These are phyloP conservation scores for Zangia roseola DNA, from an alignment of 768 basidiomycete genomes.

Conservation along the genomic window DNA sequence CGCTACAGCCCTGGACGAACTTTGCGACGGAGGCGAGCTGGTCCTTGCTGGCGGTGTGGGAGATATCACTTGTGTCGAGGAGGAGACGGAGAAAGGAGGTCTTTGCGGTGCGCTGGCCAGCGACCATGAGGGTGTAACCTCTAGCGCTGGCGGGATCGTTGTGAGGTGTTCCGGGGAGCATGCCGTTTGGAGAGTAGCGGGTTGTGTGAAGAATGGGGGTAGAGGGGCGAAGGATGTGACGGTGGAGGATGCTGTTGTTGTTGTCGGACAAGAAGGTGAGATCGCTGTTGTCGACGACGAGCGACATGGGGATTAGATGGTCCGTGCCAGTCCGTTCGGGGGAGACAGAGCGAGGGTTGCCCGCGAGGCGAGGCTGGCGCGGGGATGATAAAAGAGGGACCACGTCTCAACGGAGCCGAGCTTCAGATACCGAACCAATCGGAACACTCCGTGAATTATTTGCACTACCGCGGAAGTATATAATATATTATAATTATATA, in stretches of 20 bases:
- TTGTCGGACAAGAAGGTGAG: conserved; percentile 48
- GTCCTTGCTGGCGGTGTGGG: conserved; percentile 60
- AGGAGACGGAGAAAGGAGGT: conserved; percentile 84
- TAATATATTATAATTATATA: conserved; percentile 20
- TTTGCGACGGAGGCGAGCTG: conserved; percentile 80
- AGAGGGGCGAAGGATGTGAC: conserved; percentile 28
- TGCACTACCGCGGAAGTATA: conserved; percentile 30
- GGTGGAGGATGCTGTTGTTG: conserved; percentile 28
- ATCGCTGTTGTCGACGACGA: conserved; percentile 62
- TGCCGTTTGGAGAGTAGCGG: conserved; percentile 26
- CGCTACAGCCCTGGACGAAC: conserved; percentile 73
- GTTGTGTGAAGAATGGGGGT: conserved; percentile 22
- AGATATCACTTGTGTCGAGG: conserved; percentile 75
- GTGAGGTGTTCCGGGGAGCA: conserved; percentile 29
- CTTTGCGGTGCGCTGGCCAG: conserved; percentile 81
- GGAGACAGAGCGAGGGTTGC: conserved; percentile 45
- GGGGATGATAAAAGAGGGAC: conserved; percentile 56
- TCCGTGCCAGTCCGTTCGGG: conserved; percentile 52
- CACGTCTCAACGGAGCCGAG: conserved; percentile 46
- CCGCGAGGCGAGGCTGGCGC: conserved; percentile 64
- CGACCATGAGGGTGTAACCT: conserved; percentile 73
- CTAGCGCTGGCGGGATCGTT: conserved; percentile 30
- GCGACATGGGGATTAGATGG: conserved; percentile 35
- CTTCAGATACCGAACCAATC: conserved; percentile 62
- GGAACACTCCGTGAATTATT: conserved; percentile 38